Evolutionary conservation across 345 rosid species (phyloP).

Genomic region (Syzygium grande): DNA sequence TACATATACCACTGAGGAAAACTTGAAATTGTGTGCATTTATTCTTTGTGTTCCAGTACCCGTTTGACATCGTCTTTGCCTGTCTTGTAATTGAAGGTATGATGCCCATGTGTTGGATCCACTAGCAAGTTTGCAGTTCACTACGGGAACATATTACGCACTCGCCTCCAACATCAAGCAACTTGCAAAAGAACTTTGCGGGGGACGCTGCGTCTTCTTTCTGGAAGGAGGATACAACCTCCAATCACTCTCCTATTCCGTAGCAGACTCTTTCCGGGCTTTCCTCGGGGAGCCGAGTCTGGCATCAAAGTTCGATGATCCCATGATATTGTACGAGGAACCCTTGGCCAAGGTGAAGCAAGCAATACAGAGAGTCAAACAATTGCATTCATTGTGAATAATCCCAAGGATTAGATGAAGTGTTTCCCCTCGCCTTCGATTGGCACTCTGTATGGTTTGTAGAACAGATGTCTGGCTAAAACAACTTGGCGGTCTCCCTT

Average conservation of each 20-base stretch:
- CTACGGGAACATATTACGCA: slow-evolving; percentile 77
- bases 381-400: slow-evolving; percentile 58
- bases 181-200: slow-evolving; percentile 75
- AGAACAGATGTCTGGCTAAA: not conserved
- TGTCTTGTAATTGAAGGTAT: slow-evolving; percentile 29
- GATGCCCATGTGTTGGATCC: slow-evolving; percentile 92
- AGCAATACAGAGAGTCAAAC: slow-evolving; percentile 61
- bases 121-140: slow-evolving; percentile 72
- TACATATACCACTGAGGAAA: not conserved
- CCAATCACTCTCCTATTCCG: slow-evolving; percentile 72
- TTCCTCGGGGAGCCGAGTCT: slow-evolving; percentile 71
- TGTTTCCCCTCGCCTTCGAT: not conserved
- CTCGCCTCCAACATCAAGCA: slow-evolving; percentile 66
- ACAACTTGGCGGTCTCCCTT: not conserved
- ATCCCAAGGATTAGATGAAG: not conserved
- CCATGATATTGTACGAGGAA: slow-evolving; percentile 78
- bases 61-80: not conserved
- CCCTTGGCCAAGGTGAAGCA: slow-evolving; percentile 59
- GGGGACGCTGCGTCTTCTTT: slow-evolving; percentile 84
- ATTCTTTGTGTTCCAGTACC: not conserved
- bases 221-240: slow-evolving; percentile 97
- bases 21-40: not conserved
- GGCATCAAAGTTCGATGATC: slow-evolving; percentile 74
- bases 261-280: slow-evolving; percentile 79
- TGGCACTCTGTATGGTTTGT: not conserved